Conservation (phyloP, 495 filamentous ascomycete genomes). For the Penicillium macrosclerotiorum region DNA sequence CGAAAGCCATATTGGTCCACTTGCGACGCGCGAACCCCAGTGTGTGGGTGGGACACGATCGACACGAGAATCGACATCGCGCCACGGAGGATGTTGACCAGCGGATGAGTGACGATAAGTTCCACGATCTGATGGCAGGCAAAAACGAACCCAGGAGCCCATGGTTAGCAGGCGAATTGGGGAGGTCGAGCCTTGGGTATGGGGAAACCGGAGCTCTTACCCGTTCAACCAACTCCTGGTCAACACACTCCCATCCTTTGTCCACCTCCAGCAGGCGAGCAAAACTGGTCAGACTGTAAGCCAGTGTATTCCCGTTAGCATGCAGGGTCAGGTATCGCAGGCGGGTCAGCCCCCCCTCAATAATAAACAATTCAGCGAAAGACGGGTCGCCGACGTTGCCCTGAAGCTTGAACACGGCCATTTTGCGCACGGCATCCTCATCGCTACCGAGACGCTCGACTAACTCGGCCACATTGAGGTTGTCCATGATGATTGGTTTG, state of each 20-base stretch:
- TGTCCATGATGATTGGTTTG: conserved; percentile 45
- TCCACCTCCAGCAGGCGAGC: conserved; percentile 87
- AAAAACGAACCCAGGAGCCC: too few species aligned
- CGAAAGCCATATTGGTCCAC: conserved; percentile 74
- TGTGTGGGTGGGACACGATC: conserved; percentile 80
- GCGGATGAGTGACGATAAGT: conserved; percentile 88
- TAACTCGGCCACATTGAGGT: conserved; percentile 61
- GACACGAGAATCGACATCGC: conserved; percentile 95
- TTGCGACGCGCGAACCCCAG: conserved; percentile 35
- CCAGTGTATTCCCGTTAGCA: conserved; percentile 88
- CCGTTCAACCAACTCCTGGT: conserved; percentile 64
- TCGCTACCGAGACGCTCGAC: conserved; percentile 68
- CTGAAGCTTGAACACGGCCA: conserved; percentile 98
- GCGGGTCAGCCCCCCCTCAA: conserved; percentile 77
- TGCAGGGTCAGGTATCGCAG: conserved; percentile 79
- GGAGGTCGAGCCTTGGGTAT: too few species aligned
- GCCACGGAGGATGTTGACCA: conserved; percentile 95
- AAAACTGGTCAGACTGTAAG: conserved; percentile 88
- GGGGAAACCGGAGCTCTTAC: conserved; percentile 37
- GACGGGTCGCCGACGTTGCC: conserved; percentile 90
- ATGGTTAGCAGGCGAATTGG: not conserved
- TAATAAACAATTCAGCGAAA: conserved; percentile 94
- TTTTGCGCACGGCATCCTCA: conserved; percentile 93
- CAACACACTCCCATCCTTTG: conserved; percentile 89
- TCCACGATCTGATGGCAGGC: conserved; percentile 67